A percentile compares a stretch with the other conserved stretches of the same genome.
Evolutionary conservation across 768 basidiomycete genomes (phyloP).

Genomic region (Hygrophorus pudorinus): DNA sequence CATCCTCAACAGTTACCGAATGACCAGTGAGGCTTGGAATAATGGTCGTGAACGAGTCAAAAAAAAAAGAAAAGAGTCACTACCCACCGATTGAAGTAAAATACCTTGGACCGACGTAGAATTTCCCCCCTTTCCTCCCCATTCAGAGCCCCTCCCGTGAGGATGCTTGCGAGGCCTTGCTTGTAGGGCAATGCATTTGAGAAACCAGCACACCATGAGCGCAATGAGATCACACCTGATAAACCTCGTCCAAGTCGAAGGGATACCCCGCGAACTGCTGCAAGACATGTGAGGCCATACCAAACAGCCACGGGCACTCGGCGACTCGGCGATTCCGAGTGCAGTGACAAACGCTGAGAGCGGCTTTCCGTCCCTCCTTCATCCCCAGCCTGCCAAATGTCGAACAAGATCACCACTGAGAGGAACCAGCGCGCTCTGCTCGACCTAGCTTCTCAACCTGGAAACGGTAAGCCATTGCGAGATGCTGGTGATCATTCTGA

Average conservation of each 20-base stretch:
- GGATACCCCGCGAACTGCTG: slow-evolving; percentile 33
- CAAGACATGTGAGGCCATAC: not conserved
- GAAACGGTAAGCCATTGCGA: slow-evolving; percentile 78
- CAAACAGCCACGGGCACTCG: not conserved
- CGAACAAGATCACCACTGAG: slow-evolving; percentile 53
- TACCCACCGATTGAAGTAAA: slow-evolving; percentile 59
- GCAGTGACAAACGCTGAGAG: not conserved
- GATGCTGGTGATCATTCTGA: slow-evolving; percentile 10
- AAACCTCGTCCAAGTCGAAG: slow-evolving; percentile 47
- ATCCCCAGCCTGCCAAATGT: no score
- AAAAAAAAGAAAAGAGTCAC: not conserved
- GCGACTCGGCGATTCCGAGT: not conserved
- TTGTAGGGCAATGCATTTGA: slow-evolving; percentile 22
- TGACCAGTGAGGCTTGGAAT: slow-evolving; percentile 28
- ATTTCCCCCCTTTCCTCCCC: slow-evolving; percentile 35
- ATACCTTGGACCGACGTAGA: slow-evolving; percentile 46
- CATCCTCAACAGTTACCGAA: slow-evolving; percentile 32
- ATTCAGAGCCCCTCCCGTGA: slow-evolving; percentile 30
- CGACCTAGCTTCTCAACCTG: slow-evolving; percentile 62
- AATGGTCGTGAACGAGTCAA: not conserved
- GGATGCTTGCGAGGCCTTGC: slow-evolving; percentile 57
- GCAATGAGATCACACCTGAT: slow-evolving; percentile 35
- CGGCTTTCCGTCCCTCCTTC: not conserved
- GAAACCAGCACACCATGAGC: not conserved
- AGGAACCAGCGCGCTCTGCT: slow-evolving; percentile 56